These are phyloP conservation scores for Candida germanica DNA, from an alignment of 805 yeast species.

Conservation along the genomic window DNA sequence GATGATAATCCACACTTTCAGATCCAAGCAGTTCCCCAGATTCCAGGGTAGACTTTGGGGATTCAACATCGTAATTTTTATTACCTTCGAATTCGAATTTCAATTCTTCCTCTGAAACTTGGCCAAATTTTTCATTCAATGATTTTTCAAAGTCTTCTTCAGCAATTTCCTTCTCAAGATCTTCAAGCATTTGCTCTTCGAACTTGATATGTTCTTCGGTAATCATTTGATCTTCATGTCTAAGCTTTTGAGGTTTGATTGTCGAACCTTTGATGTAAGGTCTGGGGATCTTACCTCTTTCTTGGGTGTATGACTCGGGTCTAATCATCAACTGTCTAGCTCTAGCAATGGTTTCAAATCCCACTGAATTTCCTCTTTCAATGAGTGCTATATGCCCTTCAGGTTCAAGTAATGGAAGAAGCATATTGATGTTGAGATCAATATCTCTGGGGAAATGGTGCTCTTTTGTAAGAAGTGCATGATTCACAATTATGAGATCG, in stretches of 20 bases:
- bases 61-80: constrained; percentile 24
- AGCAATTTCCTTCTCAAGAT: constrained; percentile 19
- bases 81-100: constrained; percentile 46
- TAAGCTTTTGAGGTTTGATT: constrained; percentile 36
- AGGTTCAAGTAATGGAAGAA: constrained; percentile 64
- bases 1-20: constrained; percentile 44
- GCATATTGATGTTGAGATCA: constrained; percentile 60
- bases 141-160: constrained; percentile 10
- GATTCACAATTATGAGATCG: constrained; percentile 81
- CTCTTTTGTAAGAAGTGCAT: constrained; percentile 63
- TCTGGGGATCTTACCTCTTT: constrained; percentile 63
- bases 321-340: constrained; percentile 90
- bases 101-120: constrained; percentile 40
- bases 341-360: constrained; percentile 83
- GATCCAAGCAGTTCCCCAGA: constrained; percentile 9
- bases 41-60: constrained; percentile 16
- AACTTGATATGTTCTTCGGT: constrained; percentile 32
- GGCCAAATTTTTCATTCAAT: constrained; percentile 34
- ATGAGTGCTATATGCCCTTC: constrained; percentile 75
- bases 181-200: constrained; percentile 29
- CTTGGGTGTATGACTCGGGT: constrained; percentile 63
- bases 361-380: constrained; percentile 87
- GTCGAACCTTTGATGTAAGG: constrained; percentile 57
- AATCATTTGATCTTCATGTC: constrained; percentile 34
- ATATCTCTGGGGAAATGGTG: constrained; percentile 68